A percentile compares a stretch with the other conserved stretches of the same genome.
phyloP scores from a whole-genome alignment of 108 stramenopile genomes.

The Thalassiosira profunda region DNA sequence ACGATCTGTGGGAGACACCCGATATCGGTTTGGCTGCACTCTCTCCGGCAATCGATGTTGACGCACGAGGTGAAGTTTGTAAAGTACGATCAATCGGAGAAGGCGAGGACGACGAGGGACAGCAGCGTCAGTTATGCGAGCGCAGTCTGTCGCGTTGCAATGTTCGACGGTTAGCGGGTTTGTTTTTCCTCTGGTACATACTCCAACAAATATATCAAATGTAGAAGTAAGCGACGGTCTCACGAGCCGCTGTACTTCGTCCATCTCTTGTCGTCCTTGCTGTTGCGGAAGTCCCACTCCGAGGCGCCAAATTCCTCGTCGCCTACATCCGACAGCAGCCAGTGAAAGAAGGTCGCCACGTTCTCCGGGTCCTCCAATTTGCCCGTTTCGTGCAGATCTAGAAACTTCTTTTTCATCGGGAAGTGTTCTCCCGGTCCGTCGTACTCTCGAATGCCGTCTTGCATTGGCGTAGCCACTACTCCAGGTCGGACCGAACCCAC shows the following conservation, averaged over 20 bases:
- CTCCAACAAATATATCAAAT: no score
- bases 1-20: slow-evolving; percentile 91
- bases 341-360: slow-evolving; percentile 36
- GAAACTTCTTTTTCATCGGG: slow-evolving; percentile 50
- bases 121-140: slow-evolving; percentile 90
- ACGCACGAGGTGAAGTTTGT: slow-evolving; percentile 73
- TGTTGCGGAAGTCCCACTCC: slow-evolving; percentile 33
- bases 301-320: slow-evolving; percentile 32
- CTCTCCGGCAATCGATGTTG: slow-evolving; percentile 24
- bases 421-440: slow-evolving; percentile 32
- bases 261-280: slow-evolving; percentile 34
- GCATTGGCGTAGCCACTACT: slow-evolving; percentile 81
- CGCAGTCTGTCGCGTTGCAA: slow-evolving; percentile 55
- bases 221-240: background rate
- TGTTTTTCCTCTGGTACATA: background rate
- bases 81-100: slow-evolving; percentile 74
- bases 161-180: slow-evolving; percentile 12
- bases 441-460: slow-evolving; percentile 60
- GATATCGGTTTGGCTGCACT: slow-evolving; percentile 77
- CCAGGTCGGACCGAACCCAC: slow-evolving; percentile 67
- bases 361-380: slow-evolving; percentile 30
- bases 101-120: slow-evolving; percentile 59
- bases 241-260: slow-evolving; percentile 15
- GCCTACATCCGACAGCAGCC: slow-evolving; percentile 36
- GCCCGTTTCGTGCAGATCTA: slow-evolving; percentile 20